phyloP scores from a whole-genome alignment of 1,284 basidiomycete species.

The Irpex rosettiformis region DNA sequence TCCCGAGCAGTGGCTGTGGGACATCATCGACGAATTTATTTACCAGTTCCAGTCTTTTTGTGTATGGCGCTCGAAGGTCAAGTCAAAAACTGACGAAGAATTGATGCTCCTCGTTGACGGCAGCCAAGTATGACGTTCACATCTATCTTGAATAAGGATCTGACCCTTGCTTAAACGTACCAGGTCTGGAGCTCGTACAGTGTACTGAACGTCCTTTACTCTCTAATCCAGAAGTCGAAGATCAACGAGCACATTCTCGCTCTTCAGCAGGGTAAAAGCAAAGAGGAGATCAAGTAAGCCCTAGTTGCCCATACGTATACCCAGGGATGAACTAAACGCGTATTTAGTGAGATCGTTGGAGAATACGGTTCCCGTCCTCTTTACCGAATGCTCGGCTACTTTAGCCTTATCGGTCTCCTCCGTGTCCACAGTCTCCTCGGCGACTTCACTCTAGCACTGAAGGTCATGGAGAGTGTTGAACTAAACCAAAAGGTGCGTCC shows the following conservation, averaged over 20 bases:
- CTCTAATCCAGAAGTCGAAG: conserved; percentile 94
- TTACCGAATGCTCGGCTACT: conserved; percentile 97
- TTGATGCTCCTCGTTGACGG: conserved; percentile 77
- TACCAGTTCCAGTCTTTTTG: conserved; percentile 98
- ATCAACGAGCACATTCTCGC: conserved; percentile 93
- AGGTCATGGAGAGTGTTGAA: conserved; percentile 93
- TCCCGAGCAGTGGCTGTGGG: conserved; percentile 98
- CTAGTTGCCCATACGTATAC: background rate
- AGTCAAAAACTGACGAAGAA: conserved; percentile 89
- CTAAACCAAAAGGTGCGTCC: conserved; percentile 74
- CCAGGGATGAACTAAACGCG: conserved; percentile 1
- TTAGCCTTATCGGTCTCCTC: conserved; percentile 92
- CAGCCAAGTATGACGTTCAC: conserved; percentile 47
- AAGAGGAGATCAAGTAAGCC: conserved; percentile 80
- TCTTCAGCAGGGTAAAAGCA: conserved; percentile 72
- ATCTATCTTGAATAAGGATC: conserved; percentile 1
- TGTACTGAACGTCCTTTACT: conserved; percentile 97
- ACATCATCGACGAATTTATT: conserved; percentile 99
- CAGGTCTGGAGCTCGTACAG: conserved; percentile 97
- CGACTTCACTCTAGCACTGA: conserved; percentile 93
- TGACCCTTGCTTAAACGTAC: background rate
- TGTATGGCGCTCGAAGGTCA: conserved; percentile 84
- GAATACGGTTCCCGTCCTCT: conserved; percentile 90
- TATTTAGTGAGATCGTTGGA: conserved; percentile 75
- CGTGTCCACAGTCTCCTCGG: conserved; percentile 95